Evolutionary conservation across 2,329 filamentous ascomycete genomes (phyloP).

Genomic region (Cytospora chrysosperma): DNA sequence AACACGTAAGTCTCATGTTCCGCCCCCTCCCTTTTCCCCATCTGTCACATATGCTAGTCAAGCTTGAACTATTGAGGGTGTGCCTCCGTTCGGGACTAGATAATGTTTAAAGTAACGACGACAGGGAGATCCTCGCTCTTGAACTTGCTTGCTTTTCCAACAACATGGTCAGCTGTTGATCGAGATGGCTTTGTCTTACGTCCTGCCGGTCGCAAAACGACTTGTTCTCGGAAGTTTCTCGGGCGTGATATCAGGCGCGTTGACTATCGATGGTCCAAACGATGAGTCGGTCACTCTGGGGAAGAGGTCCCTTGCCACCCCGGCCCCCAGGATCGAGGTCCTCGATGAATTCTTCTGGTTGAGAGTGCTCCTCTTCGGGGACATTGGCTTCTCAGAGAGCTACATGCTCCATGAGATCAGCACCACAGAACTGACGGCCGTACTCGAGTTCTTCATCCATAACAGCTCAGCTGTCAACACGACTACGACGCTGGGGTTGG

Average conservation of each 20-base stretch:
- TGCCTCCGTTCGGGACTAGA: not conserved
- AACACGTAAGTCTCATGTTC: not conserved
- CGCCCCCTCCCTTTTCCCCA: not conserved
- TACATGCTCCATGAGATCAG: conserved; percentile 22
- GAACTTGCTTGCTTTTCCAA: not conserved
- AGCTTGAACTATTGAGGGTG: not conserved
- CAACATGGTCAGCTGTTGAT: not conserved
- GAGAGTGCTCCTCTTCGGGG: conserved; percentile 17
- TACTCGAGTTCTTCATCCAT: conserved; percentile 23
- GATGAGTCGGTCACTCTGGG: conserved; percentile 7
- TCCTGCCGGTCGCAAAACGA: conserved; percentile 3
- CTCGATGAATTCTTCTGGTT: conserved; percentile 19
- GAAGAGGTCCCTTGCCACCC: not conserved
- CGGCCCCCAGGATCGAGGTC: not conserved
- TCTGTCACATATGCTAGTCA: not conserved
- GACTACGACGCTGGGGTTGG: conserved; percentile 1
- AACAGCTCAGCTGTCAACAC: conserved; percentile 10
- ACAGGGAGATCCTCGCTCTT: not conserved
- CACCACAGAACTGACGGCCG: conserved; percentile 15
- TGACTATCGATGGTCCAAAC: conserved; percentile 2
- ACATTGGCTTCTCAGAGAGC: conserved; percentile 23
- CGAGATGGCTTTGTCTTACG: not conserved
- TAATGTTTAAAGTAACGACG: not conserved
- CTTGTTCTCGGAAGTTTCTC: conserved; percentile 13
- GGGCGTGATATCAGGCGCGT: not conserved